These are phyloP conservation scores for Aquilaria sinensis DNA, from an alignment of 345 rosid genomes.

Conservation along the genomic window DNA sequence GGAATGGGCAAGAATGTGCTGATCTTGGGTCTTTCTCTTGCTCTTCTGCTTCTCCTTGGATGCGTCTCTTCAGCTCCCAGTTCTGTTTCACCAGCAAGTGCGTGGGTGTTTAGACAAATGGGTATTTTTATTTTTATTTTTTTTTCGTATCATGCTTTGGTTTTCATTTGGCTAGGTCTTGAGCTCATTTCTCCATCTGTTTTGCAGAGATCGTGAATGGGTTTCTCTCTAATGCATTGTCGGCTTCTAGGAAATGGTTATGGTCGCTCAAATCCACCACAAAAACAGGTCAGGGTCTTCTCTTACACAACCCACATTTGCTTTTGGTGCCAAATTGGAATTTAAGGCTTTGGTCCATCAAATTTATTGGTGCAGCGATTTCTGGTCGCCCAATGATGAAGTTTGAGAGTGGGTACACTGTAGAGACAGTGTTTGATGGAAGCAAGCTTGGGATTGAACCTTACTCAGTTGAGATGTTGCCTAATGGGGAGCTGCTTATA, in stretches of 20 bases:
- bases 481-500: conserved; percentile 80
- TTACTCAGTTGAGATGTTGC: conserved; percentile 67
- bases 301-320: conserved; percentile 11
- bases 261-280: conserved; percentile 90
- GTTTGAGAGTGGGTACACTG: conserved; percentile 89
- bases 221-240: conserved; percentile 61
- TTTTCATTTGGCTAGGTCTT: conserved; percentile 14
- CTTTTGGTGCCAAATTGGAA: conserved; percentile 10
- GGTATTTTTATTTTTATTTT: too few relatives aligned
- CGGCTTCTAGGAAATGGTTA: conserved; percentile 77
- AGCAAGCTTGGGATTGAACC: conserved; percentile 97
- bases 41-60: conserved; percentile 46
- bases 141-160: conserved; percentile 3
- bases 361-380: conserved; percentile 41
- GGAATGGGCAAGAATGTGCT: conserved; percentile 52
- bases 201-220: conserved; percentile 79
- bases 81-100: conserved; percentile 81
- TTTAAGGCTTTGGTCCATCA: conserved; percentile 7
- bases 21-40: conserved; percentile 33
- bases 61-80: conserved; percentile 57
- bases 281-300: conserved; percentile 68
- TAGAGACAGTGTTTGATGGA: conserved; percentile 98
- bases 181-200: conserved; percentile 13
- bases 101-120: conserved; percentile 19
- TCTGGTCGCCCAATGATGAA: conserved; percentile 88